phyloP scores from a whole-genome alignment of 345 rosid species.

The Turritis glabra region DNA sequence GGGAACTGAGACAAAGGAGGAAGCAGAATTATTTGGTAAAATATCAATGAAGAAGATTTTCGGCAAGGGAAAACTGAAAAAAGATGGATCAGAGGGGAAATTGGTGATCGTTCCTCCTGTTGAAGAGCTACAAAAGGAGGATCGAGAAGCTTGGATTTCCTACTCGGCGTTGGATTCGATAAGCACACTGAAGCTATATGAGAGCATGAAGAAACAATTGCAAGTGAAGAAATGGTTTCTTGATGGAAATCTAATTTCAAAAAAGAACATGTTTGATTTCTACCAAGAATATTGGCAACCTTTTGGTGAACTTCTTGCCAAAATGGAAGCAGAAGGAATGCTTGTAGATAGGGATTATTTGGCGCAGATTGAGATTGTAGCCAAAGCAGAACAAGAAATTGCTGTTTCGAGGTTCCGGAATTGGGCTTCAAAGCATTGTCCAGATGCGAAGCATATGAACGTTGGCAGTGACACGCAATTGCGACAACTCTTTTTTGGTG shows the following conservation, averaged over 20 bases:
- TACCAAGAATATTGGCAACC: slow-evolving; percentile 80
- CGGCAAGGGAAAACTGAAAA: slow-evolving; percentile 77
- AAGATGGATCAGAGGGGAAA: slow-evolving; percentile 96
- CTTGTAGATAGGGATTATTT: slow-evolving; percentile 83
- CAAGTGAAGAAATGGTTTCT: slow-evolving; percentile 58
- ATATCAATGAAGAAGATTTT: slow-evolving; percentile 86
- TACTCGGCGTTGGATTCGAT: slow-evolving; percentile 95
- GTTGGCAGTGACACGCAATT: slow-evolving; percentile 94
- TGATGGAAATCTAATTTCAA: slow-evolving; percentile 50
- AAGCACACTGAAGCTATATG: slow-evolving; percentile 82
- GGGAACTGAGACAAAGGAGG: slow-evolving; percentile 42
- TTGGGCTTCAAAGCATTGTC: slow-evolving; percentile 88
- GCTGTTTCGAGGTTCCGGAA: slow-evolving; percentile 72
- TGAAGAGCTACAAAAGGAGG: slow-evolving; percentile 83
- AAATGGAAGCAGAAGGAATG: slow-evolving; percentile 93
- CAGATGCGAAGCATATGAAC: slow-evolving; percentile 86
- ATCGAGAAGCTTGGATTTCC: slow-evolving; percentile 74
- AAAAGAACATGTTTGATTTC: slow-evolving; percentile 73
- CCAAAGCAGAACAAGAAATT: slow-evolving; percentile 76
- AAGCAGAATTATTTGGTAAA: slow-evolving; percentile 74
- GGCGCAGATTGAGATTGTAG: slow-evolving; percentile 80
- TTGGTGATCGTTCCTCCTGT: slow-evolving; percentile 63
- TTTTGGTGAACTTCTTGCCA: slow-evolving; percentile 84
- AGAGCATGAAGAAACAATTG: slow-evolving; percentile 70
- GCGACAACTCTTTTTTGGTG: slow-evolving; percentile 85